These are phyloP conservation scores for Fennellomyces sp. DNA, from an alignment of 371 early-diverging fungal genomes.

Conservation along the genomic window DNA sequence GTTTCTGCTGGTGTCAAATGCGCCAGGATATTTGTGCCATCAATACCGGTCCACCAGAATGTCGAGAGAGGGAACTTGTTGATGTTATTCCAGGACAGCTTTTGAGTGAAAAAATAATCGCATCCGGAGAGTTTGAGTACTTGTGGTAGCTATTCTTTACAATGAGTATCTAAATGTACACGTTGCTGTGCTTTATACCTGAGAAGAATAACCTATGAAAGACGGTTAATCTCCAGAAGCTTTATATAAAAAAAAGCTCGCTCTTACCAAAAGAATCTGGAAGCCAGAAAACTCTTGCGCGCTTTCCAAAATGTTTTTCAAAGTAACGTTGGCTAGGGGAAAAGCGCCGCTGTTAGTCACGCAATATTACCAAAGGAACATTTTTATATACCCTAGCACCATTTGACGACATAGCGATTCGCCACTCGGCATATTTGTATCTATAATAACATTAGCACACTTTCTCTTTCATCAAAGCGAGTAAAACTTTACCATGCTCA, in stretches of 20 bases:
- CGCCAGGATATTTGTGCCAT: constrained; percentile 74
- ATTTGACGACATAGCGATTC: constrained; percentile 95
- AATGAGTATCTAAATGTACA: too few relatives aligned
- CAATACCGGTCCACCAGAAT: constrained; percentile 84
- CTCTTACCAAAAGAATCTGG: constrained; percentile 88
- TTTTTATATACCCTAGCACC: constrained; percentile 66
- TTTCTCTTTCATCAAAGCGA: not conserved
- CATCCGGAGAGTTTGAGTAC: constrained; percentile 81
- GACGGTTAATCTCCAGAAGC: not conserved
- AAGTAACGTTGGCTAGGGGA: constrained; percentile 76
- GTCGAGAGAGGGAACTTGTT: constrained; percentile 97
- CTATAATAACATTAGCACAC: constrained; percentile 74
- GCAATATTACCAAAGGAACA: not conserved
- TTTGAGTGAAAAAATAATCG: constrained; percentile 97
- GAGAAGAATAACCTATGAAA: constrained; percentile 56
- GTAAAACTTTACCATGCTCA: constrained; percentile 40
- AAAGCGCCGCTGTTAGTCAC: not conserved
- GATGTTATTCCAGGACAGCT: constrained; percentile 97
- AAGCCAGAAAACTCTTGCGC: constrained; percentile 90
- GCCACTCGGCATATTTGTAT: constrained; percentile 95
- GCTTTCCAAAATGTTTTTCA: constrained; percentile 82
- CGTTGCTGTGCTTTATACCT: too few relatives aligned
- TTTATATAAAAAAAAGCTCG: not conserved
- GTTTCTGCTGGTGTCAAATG: constrained; percentile 90
- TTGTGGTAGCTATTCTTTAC: constrained; percentile 84